phyloP scores from a whole-genome alignment of 208 protist species.

The Herpetomonas muscarum region DNA sequence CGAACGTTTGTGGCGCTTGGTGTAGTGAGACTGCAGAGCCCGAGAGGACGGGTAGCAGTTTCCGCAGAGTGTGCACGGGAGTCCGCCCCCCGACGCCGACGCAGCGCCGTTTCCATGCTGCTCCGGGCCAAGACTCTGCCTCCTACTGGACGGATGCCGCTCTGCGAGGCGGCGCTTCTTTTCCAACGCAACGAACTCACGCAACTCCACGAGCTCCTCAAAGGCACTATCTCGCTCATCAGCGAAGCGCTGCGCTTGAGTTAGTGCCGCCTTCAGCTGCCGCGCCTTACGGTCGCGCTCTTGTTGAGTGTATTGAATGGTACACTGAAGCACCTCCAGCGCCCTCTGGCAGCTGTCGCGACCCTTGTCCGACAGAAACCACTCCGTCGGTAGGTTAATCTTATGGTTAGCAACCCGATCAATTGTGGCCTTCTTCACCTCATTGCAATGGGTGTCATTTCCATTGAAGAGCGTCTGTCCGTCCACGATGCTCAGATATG shows the following conservation, averaged over 20 bases:
- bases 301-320: conserved; percentile 64
- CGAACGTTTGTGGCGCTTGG: conserved; percentile 55
- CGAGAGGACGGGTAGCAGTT: conserved; percentile 57
- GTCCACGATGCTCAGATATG: conserved; percentile 68
- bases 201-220: conserved; percentile 62
- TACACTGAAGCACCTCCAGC: conserved; percentile 65
- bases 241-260: conserved; percentile 14
- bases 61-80: conserved; percentile 50
- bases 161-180: conserved; percentile 14
- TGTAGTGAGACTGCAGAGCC: conserved; percentile 62
- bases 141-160: too few relatives aligned
- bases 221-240: conserved; percentile 54
- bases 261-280: conserved; percentile 11
- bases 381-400: conserved; percentile 44
- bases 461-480: conserved; percentile 53
- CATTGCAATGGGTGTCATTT: conserved; percentile 18
- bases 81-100: conserved; percentile 5
- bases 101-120: too few relatives aligned
- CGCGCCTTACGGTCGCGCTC: conserved; percentile 15
- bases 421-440: conserved; percentile 56
- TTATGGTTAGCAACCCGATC: conserved; percentile 65
- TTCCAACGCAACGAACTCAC: conserved; percentile 35
- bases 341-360: conserved; percentile 29
- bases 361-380: conserved; percentile 49
- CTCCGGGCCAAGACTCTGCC: too few relatives aligned